These are phyloP conservation scores for Verticillium tricorpus DNA, from an alignment of 2,329 filamentous ascomycete species.

Conservation along the genomic window DNA sequence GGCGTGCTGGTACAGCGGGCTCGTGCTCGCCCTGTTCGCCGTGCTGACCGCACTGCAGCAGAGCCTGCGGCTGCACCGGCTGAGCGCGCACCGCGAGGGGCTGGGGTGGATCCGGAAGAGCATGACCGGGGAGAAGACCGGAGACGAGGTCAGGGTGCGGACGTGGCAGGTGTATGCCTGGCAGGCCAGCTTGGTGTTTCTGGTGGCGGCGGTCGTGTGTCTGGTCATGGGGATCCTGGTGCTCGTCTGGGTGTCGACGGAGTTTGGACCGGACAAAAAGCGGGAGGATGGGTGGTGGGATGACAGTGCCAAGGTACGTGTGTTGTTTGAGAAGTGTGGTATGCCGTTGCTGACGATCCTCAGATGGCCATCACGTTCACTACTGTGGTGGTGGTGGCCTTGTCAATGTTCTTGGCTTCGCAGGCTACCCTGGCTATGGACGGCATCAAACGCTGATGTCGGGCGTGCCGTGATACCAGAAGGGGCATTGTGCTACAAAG, in stretches of 20 bases:
- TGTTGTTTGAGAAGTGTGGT: neutral
- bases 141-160: conserved; percentile 7
- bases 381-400: conserved; percentile 3
- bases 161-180: conserved; percentile 16
- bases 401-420: neutral
- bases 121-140: conserved; percentile 6
- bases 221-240: conserved; percentile 15
- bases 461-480: too few species aligned
- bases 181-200: conserved; percentile 15
- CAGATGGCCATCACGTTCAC: conserved; percentile 11
- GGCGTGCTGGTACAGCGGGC: conserved; percentile 35
- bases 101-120: conserved; percentile 24
- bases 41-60: conserved; percentile 39
- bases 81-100: conserved; percentile 34
- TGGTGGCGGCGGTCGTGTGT: conserved; percentile 14
- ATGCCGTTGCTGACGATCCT: neutral
- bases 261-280: conserved; percentile 12
- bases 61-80: conserved; percentile 34
- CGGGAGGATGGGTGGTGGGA: conserved; percentile 14
- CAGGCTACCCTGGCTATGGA: conserved; percentile 2
- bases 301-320: conserved; percentile 7
- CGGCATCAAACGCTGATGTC: neutral
- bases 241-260: conserved; percentile 16
- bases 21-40: conserved; percentile 45
- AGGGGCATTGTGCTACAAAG: too few species aligned